Evolutionary conservation across 306 rosid species (phyloP), one percentile per base, ranked within the genome.

Genomic region (Lathyrus oleraceus): DNA sequence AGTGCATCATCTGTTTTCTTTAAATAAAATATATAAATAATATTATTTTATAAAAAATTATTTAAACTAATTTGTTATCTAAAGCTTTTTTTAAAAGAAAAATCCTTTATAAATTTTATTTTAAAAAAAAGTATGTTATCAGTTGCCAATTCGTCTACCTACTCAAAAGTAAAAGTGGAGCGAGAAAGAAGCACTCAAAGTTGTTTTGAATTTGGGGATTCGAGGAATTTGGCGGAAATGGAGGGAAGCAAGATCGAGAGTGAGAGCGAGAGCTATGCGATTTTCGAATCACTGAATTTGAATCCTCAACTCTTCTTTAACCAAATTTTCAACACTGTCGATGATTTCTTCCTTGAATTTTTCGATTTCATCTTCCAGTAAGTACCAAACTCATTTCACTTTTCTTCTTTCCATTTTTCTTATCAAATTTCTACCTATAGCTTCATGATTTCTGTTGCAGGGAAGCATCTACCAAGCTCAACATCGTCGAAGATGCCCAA

Each of bases 221-320:
- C 6, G 0, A 32, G 4, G 21, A 7, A 42, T 23, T 76, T 74
- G 78, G 86, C 81, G 86, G 81, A 81, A 73, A 90, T 87, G 95
- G 95, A 86, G 73, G 91, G 79, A 35, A 81, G 10, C 17, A 3
- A 5, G n/a, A n/a, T n/a, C n/a, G n/a, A n/a, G 17, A 56, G 86
- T 13, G 78, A 87, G 38, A 80, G 95, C 62, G 97, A 94, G 38
- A 80, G 95, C 62, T 96, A 94, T 52, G 84, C 81, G 6, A 56
- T 83, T 8, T 91, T 88, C 48, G 78, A 82, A 60, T 86, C 91
- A 23, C 81, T 88, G 8, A 81, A 87, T 80, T 83, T 84, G 15
- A 84, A 94, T 48, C 97, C 99, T 0, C 88, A 82, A 63, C 88
- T 88, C 48, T 94, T 88, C 79, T 47, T 89, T 61, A 91, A 94